phyloP scores from a whole-genome alignment of 495 filamentous ascomycete species.

The Penicillium dipodomyicola region DNA sequence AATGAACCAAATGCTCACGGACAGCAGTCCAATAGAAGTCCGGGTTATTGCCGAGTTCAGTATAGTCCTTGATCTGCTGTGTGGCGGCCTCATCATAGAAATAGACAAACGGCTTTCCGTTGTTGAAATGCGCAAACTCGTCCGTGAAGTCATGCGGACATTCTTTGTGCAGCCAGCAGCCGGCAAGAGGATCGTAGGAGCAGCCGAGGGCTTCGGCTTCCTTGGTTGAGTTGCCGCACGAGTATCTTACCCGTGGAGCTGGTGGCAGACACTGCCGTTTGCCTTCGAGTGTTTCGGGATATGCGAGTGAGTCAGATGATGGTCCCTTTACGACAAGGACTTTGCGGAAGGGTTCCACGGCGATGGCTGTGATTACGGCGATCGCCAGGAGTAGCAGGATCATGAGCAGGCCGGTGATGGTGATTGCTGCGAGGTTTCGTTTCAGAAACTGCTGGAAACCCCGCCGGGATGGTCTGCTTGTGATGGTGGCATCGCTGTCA shows the following conservation, averaged over 20 bases:
- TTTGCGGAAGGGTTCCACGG: constrained; percentile 14
- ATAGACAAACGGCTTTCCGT: constrained; percentile 20
- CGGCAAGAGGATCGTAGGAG: constrained; percentile 16
- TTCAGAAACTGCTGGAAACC: constrained; percentile 1
- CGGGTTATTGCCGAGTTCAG: constrained; percentile 14
- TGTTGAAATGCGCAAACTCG: constrained; percentile 15
- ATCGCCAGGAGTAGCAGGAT: constrained; percentile 8
- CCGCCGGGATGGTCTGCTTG: constrained; percentile 5
- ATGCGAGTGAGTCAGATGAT: background rate
- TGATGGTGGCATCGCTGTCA: constrained; percentile 13
- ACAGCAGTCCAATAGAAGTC: constrained; percentile 17
- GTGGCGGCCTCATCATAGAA: constrained; percentile 18
- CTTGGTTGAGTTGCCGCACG: constrained; percentile 17
- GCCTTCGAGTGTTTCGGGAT: constrained; percentile 1
- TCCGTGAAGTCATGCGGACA: constrained; percentile 14
- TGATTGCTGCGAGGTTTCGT: constrained; percentile 14
- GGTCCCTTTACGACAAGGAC: constrained; percentile 10
- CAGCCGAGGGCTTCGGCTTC: constrained; percentile 14
- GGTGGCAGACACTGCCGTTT: constrained; percentile 14
- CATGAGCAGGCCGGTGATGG: constrained; percentile 13
- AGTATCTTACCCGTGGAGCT: constrained; percentile 7
- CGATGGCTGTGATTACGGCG: constrained; percentile 11
- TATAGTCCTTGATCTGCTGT: constrained; percentile 17
- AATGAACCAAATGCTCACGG: constrained; percentile 19
- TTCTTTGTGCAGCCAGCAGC: constrained; percentile 18